Evolutionary conservation across 306 rosid species (phyloP).

Genomic region (Rosa persica): DNA sequence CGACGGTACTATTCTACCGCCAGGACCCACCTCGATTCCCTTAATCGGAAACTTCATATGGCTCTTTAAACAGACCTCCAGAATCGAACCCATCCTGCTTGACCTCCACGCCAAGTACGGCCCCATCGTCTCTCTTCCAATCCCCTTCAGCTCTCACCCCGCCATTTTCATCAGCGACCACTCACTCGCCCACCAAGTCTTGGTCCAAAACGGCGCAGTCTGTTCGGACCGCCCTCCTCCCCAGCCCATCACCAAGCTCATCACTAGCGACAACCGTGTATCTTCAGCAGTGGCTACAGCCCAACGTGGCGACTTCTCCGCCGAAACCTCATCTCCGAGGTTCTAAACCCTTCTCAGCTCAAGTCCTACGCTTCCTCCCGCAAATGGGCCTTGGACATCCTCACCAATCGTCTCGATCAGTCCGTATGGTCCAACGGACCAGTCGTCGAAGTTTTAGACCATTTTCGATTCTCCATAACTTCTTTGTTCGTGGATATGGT

Average conservation of each 20-base stretch:
- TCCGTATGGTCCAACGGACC: too few relatives aligned
- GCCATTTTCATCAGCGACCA: slow-evolving; percentile 19
- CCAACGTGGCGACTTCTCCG: too few relatives aligned
- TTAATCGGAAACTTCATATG: neutral
- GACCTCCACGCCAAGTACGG: slow-evolving; percentile 25
- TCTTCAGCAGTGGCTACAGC: too few relatives aligned
- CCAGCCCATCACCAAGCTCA: neutral
- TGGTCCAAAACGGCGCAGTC: slow-evolving; percentile 21
- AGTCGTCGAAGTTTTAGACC: neutral
- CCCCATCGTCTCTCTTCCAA: slow-evolving; percentile 23
- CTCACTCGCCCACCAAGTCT: slow-evolving; percentile 26
- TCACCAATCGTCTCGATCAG: neutral
- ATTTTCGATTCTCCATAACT: slow-evolving; percentile 16
- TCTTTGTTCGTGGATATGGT: slow-evolving; percentile 15
- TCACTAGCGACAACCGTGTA: neutral
- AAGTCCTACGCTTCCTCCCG: slow-evolving; percentile 12
- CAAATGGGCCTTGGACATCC: slow-evolving; percentile 13
- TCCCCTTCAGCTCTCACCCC: slow-evolving; percentile 7
- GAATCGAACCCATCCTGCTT: slow-evolving; percentile 19
- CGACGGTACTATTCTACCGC: slow-evolving; percentile 5
- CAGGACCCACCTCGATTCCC: slow-evolving; percentile 19
- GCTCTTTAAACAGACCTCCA: slow-evolving; percentile 13
- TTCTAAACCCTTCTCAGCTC: slow-evolving; percentile 20
- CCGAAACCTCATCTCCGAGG: neutral
- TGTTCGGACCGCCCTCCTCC: slow-evolving; percentile 10